Percentiles rank a stretch among this genome's conserved stretches.
These are phyloP conservation scores for Macadamia integrifolia DNA, from an alignment of 164 flowering plant species.

Conservation along the genomic window DNA sequence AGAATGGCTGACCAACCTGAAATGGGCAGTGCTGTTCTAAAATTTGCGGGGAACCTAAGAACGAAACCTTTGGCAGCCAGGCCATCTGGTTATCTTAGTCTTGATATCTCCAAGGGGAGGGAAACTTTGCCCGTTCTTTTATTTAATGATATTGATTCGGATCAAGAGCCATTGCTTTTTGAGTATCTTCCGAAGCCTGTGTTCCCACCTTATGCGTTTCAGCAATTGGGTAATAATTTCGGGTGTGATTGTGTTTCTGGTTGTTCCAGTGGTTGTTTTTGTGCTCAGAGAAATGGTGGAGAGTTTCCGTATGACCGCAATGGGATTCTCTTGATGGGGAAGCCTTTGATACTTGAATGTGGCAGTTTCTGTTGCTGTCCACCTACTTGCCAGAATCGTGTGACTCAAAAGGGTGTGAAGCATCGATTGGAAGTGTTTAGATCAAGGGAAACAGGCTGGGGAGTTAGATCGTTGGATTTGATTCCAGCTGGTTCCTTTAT, in stretches of 20 bases:
- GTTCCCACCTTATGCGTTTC: constrained; percentile 43
- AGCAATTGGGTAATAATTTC: constrained; percentile 14
- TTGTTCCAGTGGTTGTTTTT: constrained; percentile 51
- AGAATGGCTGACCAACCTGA: constrained; percentile 70
- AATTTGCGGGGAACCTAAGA: constrained; percentile 50
- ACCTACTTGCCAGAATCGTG: constrained; percentile 61
- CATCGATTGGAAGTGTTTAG: constrained; percentile 65
- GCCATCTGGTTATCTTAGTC: constrained; percentile 55
- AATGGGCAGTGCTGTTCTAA: constrained; percentile 71
- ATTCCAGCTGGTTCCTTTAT: constrained; percentile 76
- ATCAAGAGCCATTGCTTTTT: constrained; percentile 50
- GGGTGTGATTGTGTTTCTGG: constrained; percentile 58
- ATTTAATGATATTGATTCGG: constrained; percentile 70
- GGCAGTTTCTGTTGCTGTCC: constrained; percentile 70
- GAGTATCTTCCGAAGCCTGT: constrained; percentile 51
- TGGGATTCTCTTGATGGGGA: constrained; percentile 74
- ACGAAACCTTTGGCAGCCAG: constrained; percentile 38
- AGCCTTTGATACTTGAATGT: constrained; percentile 78
- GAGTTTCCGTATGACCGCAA: constrained; percentile 62
- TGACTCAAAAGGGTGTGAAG: constrained; percentile 57
- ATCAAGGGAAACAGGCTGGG: constrained; percentile 79
- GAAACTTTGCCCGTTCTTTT: constrained; percentile 61
- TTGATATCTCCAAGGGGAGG: constrained; percentile 60
- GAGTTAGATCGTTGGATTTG: constrained; percentile 69
- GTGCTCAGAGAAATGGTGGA: constrained; percentile 76